Base-by-base conservation (phyloP, 345 rosid species). In the Lagerstroemia speciosa region DNA sequence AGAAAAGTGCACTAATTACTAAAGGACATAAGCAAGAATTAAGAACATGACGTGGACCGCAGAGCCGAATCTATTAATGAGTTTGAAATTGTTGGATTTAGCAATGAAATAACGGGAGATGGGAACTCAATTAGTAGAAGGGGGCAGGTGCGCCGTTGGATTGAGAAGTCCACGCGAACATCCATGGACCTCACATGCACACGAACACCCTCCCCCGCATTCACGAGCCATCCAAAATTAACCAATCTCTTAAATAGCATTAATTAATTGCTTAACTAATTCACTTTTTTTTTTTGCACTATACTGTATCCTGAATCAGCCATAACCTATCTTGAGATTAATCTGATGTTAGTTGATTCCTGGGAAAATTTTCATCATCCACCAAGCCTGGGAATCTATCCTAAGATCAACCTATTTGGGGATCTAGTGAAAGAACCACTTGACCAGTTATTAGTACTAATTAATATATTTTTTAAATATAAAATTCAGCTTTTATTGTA, bases 171-270 rank as follows among this genome's bases (percentile, higher is more conserved):
- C 20, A 34, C 30, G 31, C 37, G 14, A 43, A 38, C 20, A 32
- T 67, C 32, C 61, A 6, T 5, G 61, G 29, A 38, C 57, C 69
- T 32, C 69, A 48, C 69, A 48, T 67, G 69, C 38, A 46, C 43
- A 12, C 22, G 17, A 32, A 0, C 69, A 48, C 2, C 4, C n/a
- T 33, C 60, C 30, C 53, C 38, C n/a, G 11, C 37, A 6, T 3
- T 52, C 29, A 1, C 1, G 33, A 9, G 12, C 58, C 38, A 48
- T 27, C 40, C 29, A 53, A 53, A 53, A n/a, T 48, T n/a, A 53
- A 53, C 24, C 20, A 48, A 19, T 48, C 17, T 0, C 2, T 48
- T 48, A 1, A 9, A 3, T 3, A 48, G 20, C 55, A 48, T 48
- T 17, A 48, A 48, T 48, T 48, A 22, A 17, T n/a, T n/a, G n/a